These are phyloP conservation scores for Colletotrichum spaethianum DNA, from an alignment of 2,329 filamentous ascomycete species.

Conservation along the genomic window DNA sequence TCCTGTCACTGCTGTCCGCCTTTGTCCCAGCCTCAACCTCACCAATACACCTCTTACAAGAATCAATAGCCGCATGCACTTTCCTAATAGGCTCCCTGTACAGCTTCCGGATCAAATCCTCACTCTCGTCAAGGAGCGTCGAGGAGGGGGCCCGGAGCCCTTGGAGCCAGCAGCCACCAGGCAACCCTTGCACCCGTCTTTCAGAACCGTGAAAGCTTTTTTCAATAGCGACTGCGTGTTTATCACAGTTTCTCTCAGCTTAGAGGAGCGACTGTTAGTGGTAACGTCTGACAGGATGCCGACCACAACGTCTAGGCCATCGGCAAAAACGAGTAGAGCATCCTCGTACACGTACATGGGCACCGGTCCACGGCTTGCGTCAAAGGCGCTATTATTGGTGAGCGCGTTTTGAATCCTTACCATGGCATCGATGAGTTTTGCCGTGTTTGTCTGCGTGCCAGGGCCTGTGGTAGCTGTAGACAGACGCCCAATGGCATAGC, in stretches of 20 bases:
- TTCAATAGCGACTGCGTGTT: slow-evolving; percentile 19
- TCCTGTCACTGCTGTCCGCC: not conserved
- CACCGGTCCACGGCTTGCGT: slow-evolving; percentile 23
- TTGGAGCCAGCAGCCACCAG: not conserved
- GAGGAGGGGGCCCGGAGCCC: not conserved
- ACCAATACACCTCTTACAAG: slow-evolving; percentile 4
- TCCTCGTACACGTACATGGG: slow-evolving; percentile 35
- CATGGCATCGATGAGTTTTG: slow-evolving; percentile 3
- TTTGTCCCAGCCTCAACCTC: not conserved
- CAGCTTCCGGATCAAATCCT: slow-evolving; percentile 9
- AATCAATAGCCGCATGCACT: slow-evolving; percentile 21
- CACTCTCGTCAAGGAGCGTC: slow-evolving; percentile 14
- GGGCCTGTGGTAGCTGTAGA: not conserved
- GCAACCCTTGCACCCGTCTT: slow-evolving; percentile 23
- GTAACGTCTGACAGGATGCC: slow-evolving; percentile 3
- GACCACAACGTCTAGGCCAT: slow-evolving; percentile 6
- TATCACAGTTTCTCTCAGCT: not conserved
- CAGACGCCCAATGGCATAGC: slow-evolving; percentile 22
- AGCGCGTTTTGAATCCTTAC: slow-evolving; percentile 34
- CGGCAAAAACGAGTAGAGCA: slow-evolving; percentile 29
- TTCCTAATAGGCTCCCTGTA: not conserved
- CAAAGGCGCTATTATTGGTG: slow-evolving; percentile 33
- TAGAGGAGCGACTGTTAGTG: not conserved
- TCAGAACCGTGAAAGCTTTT: slow-evolving; percentile 15
- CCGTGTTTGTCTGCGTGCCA: not conserved